Evolutionary conservation across 1,284 basidiomycete species (phyloP).

Genomic region (Apiotrichum siamense): DNA sequence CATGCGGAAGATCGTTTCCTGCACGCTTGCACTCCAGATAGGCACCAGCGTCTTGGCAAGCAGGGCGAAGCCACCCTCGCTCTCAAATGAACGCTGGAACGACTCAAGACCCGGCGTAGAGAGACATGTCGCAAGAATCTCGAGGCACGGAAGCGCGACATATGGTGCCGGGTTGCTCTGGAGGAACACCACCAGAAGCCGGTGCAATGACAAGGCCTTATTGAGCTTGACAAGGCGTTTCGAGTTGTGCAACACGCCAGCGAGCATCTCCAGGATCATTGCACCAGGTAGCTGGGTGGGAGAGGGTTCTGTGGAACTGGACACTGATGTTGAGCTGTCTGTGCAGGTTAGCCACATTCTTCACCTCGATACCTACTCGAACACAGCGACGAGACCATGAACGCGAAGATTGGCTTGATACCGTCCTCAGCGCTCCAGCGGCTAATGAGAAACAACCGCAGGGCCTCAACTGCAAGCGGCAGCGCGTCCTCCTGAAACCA

Average conservation of each 20-base stretch:
- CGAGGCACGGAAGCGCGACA: constrained; percentile 38
- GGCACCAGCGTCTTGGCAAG: constrained; percentile 32
- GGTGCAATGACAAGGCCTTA: constrained; percentile 41
- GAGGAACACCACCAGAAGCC: constrained; percentile 45
- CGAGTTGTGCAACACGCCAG: constrained; percentile 26
- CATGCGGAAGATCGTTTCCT: constrained; percentile 27
- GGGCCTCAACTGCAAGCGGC: constrained; percentile 51
- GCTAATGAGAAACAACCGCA: constrained; percentile 27
- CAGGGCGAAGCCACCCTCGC: constrained; percentile 44
- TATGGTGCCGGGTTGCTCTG: constrained; percentile 41
- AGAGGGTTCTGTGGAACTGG: constrained; percentile 23
- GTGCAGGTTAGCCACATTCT: constrained; percentile 3
- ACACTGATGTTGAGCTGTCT: neutral
- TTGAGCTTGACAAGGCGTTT: constrained; percentile 41
- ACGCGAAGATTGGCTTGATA: constrained; percentile 79
- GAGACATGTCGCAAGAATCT: constrained; percentile 35
- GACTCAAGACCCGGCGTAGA: constrained; percentile 32
- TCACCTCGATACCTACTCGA: constrained; percentile 50
- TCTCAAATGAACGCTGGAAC: constrained; percentile 44
- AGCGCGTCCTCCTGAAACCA: constrained; percentile 61
- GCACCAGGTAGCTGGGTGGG: constrained; percentile 35
- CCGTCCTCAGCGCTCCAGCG: constrained; percentile 47
- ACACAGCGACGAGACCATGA: constrained; percentile 74
- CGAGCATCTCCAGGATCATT: constrained; percentile 33
- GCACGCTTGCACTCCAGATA: constrained; percentile 36